These are phyloP conservation scores for Tubosaeta brunneosetosa DNA, from an alignment of 768 basidiomycete genomes.

Conservation along the genomic window DNA sequence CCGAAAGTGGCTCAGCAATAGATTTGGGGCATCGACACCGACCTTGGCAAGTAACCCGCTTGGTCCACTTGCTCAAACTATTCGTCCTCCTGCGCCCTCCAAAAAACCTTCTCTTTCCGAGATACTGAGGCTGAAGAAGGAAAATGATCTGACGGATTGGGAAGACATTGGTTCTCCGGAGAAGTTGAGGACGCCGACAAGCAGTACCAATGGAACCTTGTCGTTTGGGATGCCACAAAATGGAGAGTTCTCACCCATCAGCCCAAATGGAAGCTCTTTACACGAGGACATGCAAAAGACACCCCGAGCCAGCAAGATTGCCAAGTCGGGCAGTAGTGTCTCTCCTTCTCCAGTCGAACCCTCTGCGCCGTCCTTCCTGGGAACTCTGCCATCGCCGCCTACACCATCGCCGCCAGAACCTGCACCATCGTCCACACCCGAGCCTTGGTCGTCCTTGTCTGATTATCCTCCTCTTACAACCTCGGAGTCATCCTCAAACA, in stretches of 20 bases:
- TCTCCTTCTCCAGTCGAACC: constrained; percentile 20
- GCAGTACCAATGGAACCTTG: constrained; percentile 35
- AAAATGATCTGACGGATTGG: constrained; percentile 59
- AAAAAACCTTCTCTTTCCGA: constrained; percentile 70
- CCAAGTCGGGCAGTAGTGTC: constrained; percentile 22
- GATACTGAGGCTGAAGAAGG: constrained; percentile 52
- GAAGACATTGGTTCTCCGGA: constrained; percentile 51
- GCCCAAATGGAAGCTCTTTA: constrained; percentile 24
- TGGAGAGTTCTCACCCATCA: constrained; percentile 28
- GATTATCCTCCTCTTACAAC: constrained; percentile 67
- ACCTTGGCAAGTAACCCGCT: constrained; percentile 36
- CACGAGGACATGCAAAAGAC: constrained; percentile 33
- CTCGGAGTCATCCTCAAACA: constrained; percentile 72
- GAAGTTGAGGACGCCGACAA: constrained; percentile 48
- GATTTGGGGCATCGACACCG: constrained; percentile 45
- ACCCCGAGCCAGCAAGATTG: constrained; percentile 33
- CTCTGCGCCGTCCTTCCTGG: constrained; percentile 17
- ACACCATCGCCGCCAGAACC: constrained; percentile 50
- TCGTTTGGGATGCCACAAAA: constrained; percentile 23
- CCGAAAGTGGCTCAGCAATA: constrained; percentile 71
- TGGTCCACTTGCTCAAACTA: constrained; percentile 30
- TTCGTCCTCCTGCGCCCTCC: constrained; percentile 36
- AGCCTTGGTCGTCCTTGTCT: constrained; percentile 73
- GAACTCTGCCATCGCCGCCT: constrained; percentile 35
- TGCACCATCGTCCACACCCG: constrained; percentile 62